Evolutionary conservation across 2,329 filamentous ascomycete species (phyloP), one percentile per base, ranked within the genome.

Genomic region (Waltergamsia citrina): DNA sequence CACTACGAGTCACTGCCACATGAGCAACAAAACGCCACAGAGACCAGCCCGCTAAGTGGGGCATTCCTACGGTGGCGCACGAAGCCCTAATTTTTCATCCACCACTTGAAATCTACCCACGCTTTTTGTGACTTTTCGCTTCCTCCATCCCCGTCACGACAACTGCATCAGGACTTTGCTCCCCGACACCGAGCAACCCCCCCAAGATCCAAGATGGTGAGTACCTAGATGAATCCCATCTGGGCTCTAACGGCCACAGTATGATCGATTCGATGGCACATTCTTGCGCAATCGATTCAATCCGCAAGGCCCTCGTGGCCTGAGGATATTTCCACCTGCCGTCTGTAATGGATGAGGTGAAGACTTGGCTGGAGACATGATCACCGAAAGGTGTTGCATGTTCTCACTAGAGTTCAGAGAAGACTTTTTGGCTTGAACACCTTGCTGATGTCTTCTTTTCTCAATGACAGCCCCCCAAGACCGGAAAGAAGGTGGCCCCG

Each of bases 391-490:
- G 71, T 62, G 61, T 57, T 55, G 54, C 48, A 63, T 66, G 47
- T 47, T 73, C 82, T 92, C 85, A 81, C 69, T 93, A 93, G 86
- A 94, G 86, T 82, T 83, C 68, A 82, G 78, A 81, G 79, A 84
- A 86, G 81, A 84, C 73, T 72, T 70, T 68, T 69, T 18, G 67
- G 78, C 79, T 74, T 72, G 81, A 33, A 81, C 80, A 76, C 78
- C 72, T 75, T 68, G 82, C 87, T 95, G 84, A 94, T 86, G 71
- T 85, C 81, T 86, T 94, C 84, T 92, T 88, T 93, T 86, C 90
- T 96, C 90, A 92, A 96, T 96, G 88, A 96, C 74, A 96, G 92
- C 86, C 92, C 83, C 85, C 90, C 64, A 98, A 96, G 75, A 63
- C 74, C 60, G 87, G 87, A 76, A 96, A 95, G 85, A 96, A 95